phyloP scores from a whole-genome alignment of 2,329 filamentous ascomycete species.

The Cladosporium velox region DNA sequence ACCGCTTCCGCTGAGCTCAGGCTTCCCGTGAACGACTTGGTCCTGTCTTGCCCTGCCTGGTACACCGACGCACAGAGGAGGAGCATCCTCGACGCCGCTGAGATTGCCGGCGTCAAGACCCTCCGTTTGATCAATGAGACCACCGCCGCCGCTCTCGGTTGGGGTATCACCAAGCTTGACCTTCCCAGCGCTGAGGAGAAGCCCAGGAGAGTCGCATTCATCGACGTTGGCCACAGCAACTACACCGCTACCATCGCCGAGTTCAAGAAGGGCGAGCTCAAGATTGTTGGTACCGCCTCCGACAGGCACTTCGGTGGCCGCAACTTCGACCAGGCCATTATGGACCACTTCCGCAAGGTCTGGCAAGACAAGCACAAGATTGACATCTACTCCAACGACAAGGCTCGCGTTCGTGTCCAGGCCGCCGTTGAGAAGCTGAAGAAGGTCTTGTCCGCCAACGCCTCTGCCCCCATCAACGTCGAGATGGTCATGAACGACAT shows the following conservation, averaged over 20 bases:
- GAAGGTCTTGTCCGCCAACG: conserved; percentile 96
- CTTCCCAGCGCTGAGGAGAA: conserved; percentile 86
- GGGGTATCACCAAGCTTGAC: conserved; percentile 96
- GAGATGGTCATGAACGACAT: conserved; percentile 98
- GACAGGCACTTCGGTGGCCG: conserved; percentile 97
- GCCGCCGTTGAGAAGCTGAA: conserved; percentile 95
- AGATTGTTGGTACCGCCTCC: conserved; percentile 87
- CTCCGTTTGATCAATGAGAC: conserved; percentile 97
- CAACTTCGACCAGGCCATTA: conserved; percentile 92
- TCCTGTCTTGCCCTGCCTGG: conserved; percentile 93
- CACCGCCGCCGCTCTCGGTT: conserved; percentile 91
- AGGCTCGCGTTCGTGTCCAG: conserved; percentile 83
- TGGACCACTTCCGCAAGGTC: conserved; percentile 92
- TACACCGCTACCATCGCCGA: conserved; percentile 94
- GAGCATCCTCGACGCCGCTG: conserved; percentile 83
- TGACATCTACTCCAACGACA: conserved; percentile 86
- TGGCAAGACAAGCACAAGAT: conserved; percentile 99
- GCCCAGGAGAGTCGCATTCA: conserved; percentile 83
- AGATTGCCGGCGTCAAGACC: conserved; percentile 89
- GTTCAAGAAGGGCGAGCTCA: conserved; percentile 94
- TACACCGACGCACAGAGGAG: conserved; percentile 94
- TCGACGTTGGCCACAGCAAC: conserved; percentile 96
- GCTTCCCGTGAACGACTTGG: conserved; percentile 87
- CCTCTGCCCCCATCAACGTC: conserved; percentile 88
- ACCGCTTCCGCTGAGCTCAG: conserved; percentile 85